Conservation (phyloP, 2,329 filamentous ascomycete species). For the Neobulgaria alba region DNA sequence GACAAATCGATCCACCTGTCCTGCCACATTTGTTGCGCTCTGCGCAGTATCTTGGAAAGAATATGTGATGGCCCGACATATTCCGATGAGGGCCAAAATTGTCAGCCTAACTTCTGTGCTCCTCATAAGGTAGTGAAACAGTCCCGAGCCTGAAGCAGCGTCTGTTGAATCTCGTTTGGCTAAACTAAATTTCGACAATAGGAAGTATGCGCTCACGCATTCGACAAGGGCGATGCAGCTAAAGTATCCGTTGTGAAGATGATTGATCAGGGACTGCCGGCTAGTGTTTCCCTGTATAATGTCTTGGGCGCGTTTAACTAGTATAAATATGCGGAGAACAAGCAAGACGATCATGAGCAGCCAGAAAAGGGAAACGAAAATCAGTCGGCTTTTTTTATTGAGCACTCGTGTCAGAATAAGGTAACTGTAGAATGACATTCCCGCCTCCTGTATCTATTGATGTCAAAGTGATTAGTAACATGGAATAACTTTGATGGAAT, state of each 20-base stretch:
- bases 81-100: constrained; percentile 31
- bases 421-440: constrained; percentile 41
- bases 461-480: neutral
- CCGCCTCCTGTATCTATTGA: constrained; percentile 38
- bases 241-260: constrained; percentile 36
- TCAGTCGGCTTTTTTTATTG: constrained; percentile 32
- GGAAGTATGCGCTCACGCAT: constrained; percentile 33
- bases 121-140: constrained; percentile 34
- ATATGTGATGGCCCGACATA: constrained; percentile 34
- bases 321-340: constrained; percentile 37
- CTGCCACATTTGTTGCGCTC: constrained; percentile 30
- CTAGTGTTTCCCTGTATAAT: constrained; percentile 22
- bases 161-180: constrained; percentile 28
- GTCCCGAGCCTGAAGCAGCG: constrained; percentile 23
- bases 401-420: constrained; percentile 44
- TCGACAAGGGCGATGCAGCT: constrained; percentile 34
- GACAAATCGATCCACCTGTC: constrained; percentile 35
- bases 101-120: constrained; percentile 35
- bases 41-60: constrained; percentile 33
- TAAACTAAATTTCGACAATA: constrained; percentile 31
- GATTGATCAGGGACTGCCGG: constrained; percentile 30
- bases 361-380: constrained; percentile 47
- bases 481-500: no score
- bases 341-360: constrained; percentile 45
- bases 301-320: constrained; percentile 26